A percentile compares a stretch with the other conserved stretches of the same genome.
Conservation (phyloP, 208 protist species). For the Endotrypanum monterogeii region DNA sequence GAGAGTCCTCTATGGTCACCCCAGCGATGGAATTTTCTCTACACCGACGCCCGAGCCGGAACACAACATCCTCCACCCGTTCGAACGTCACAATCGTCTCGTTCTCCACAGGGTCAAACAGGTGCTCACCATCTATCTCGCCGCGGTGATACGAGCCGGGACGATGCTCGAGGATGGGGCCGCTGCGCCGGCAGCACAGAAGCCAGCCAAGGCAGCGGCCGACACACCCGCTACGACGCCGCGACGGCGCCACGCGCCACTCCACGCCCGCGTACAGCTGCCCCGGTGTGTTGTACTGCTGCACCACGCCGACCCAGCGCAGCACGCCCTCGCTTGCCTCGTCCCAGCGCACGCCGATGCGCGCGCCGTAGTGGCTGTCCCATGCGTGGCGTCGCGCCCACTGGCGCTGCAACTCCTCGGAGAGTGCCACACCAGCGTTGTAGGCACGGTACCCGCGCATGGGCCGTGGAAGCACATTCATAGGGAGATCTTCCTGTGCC, state of each 20-base stretch:
- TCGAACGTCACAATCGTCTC: slow-evolving; percentile 51
- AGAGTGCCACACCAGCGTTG: slow-evolving; percentile 27
- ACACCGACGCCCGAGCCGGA: background rate
- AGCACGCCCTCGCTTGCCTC: slow-evolving; percentile 34
- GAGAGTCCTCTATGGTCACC: background rate
- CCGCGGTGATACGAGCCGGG: slow-evolving; percentile 44
- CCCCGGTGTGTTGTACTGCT: slow-evolving; percentile 35
- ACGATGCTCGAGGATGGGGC: background rate
- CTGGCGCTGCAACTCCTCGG: slow-evolving; percentile 30
- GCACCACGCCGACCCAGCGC: slow-evolving; percentile 53
- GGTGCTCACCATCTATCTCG: slow-evolving; percentile 55
- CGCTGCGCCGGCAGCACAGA: background rate
- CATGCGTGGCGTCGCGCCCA: slow-evolving; percentile 33
- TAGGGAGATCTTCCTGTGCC: slow-evolving; percentile 31
- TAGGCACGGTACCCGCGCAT: slow-evolving; percentile 22
- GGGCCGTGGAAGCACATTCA: slow-evolving; percentile 33
- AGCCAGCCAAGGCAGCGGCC: background rate
- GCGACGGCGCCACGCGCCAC: slow-evolving; percentile 39
- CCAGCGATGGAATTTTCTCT: background rate
- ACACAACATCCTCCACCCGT: slow-evolving; percentile 34
- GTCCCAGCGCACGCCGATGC: slow-evolving; percentile 28
- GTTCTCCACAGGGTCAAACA: slow-evolving; percentile 41
- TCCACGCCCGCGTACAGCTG: slow-evolving; percentile 59
- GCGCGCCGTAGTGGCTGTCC: slow-evolving; percentile 37
- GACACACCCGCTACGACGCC: slow-evolving; percentile 9